Evolutionary conservation across 164 flowering plant species (phyloP).

Genomic region (Nelumbo lutea): DNA sequence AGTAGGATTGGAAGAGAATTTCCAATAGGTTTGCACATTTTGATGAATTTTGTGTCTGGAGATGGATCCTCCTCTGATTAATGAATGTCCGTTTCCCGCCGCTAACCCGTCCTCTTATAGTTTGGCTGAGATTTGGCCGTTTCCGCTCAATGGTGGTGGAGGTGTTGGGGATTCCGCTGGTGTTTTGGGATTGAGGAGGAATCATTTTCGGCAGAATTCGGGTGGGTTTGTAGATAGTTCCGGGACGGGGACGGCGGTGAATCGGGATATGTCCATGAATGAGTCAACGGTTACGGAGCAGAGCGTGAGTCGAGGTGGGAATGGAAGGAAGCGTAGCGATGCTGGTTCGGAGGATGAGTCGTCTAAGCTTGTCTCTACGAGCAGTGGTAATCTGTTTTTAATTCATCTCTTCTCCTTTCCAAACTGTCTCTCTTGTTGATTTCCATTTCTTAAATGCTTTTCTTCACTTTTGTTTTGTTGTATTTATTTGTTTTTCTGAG

Average conservation of each 20-base stretch:
- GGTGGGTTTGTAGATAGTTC: slow-evolving; percentile 24
- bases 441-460: neutral
- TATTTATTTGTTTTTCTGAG: neutral
- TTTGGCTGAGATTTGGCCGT: slow-evolving; percentile 71
- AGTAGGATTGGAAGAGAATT: neutral
- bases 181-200: slow-evolving; percentile 35
- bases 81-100: slow-evolving; percentile 51
- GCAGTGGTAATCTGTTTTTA: slow-evolving; percentile 25
- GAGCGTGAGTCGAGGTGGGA: slow-evolving; percentile 36
- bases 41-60: neutral
- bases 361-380: slow-evolving; percentile 44
- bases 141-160: slow-evolving; percentile 18
- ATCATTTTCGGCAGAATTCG: slow-evolving; percentile 23
- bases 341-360: slow-evolving; percentile 47
- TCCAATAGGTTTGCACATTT: neutral
- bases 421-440: too few relatives aligned
- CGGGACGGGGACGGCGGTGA: slow-evolving; percentile 15
- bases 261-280: slow-evolving; percentile 36
- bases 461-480: neutral
- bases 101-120: slow-evolving; percentile 54
- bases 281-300: slow-evolving; percentile 68
- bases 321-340: slow-evolving; percentile 35
- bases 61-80: slow-evolving; percentile 77
- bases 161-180: slow-evolving; percentile 16
- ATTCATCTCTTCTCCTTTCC: neutral